Conservation (phyloP, 306 rosid genomes). For the Arachis stenosperma region DNA sequence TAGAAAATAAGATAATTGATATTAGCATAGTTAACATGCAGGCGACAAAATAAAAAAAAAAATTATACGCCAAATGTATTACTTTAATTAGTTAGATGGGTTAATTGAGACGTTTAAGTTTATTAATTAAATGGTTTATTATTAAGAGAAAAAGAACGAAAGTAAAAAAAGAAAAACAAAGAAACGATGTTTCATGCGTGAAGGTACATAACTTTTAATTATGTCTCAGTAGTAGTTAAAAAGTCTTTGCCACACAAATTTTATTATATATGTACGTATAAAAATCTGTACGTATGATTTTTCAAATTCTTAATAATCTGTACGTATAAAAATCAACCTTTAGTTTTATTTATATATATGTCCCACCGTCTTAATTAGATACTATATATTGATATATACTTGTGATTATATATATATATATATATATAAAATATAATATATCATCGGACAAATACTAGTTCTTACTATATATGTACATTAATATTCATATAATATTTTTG, state of each 20-base stretch:
- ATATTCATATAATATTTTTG: too few relatives aligned
- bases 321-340: too few relatives aligned
- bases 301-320: too few relatives aligned
- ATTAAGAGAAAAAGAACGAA: neutral
- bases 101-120: neutral
- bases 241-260: slow-evolving; percentile 5
- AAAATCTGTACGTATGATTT: too few relatives aligned
- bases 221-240: neutral
- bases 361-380: too few relatives aligned
- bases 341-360: too few relatives aligned
- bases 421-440: too few relatives aligned
- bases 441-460: too few relatives aligned
- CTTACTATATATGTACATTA: too few relatives aligned
- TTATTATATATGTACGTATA: too few relatives aligned
- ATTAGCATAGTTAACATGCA: neutral
- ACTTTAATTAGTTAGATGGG: neutral
- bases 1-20: neutral
- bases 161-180: neutral
- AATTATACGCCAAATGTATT: neutral
- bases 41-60: neutral
- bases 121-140: neutral
- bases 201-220: neutral
- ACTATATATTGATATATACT: too few relatives aligned
- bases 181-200: neutral
- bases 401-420: too few relatives aligned